Evolutionary conservation across 2,329 filamentous ascomycete species (phyloP).

Genomic region (Pseudohalonectria lignicola): DNA sequence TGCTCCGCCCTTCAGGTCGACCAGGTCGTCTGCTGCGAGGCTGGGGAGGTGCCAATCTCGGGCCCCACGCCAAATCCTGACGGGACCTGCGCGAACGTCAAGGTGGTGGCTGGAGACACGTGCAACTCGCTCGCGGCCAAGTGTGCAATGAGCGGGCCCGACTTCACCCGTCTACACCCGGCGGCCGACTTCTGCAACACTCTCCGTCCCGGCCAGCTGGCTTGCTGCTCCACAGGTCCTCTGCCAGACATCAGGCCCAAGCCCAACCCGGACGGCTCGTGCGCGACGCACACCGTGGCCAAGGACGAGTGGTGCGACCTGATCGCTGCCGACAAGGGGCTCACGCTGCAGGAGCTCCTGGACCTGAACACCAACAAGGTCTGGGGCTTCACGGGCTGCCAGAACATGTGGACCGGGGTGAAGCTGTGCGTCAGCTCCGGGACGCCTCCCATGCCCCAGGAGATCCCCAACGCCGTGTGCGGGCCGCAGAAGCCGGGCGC

Average conservation of each 20-base stretch:
- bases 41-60: slow-evolving; percentile 2
- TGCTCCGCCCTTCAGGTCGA: neutral
- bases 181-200: slow-evolving; percentile 16
- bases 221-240: slow-evolving; percentile 24
- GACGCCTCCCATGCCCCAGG: slow-evolving; percentile 19
- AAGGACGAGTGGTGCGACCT: slow-evolving; percentile 19
- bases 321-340: slow-evolving; percentile 12
- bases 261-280: slow-evolving; percentile 22
- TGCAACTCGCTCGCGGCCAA: slow-evolving; percentile 12
- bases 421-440: slow-evolving; percentile 23
- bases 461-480: slow-evolving; percentile 18
- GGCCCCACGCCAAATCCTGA: neutral
- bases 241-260: slow-evolving; percentile 21
- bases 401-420: slow-evolving; percentile 11
- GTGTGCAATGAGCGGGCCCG: slow-evolving; percentile 10
- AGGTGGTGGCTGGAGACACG: slow-evolving; percentile 9
- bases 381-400: slow-evolving; percentile 14
- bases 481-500: slow-evolving; percentile 21
- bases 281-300: slow-evolving; percentile 19
- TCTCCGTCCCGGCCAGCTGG: slow-evolving; percentile 19
- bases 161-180: slow-evolving; percentile 16
- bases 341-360: slow-evolving; percentile 5
- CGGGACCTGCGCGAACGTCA: slow-evolving; percentile 1
- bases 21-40: slow-evolving; percentile 1
- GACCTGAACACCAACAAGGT: slow-evolving; percentile 21